Evolutionary conservation across 192 early-diverging fungal species (phyloP), one percentile per base, ranked within the genome.

Genomic region (Funneliformis mosseae): DNA sequence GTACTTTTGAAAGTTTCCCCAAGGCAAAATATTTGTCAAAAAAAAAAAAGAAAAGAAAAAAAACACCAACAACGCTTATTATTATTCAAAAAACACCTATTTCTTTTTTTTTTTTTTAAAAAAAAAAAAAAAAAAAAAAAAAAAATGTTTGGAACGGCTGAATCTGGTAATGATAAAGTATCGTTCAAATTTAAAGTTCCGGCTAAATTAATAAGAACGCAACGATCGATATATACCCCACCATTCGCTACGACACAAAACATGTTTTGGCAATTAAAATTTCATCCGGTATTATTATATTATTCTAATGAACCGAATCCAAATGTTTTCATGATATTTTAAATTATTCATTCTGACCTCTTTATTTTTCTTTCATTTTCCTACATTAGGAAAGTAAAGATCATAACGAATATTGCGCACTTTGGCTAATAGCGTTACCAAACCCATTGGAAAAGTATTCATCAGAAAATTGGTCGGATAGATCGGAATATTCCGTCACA

Each of bases 221-320:
- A 69, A 39, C 25, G 33, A 69, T 69, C 73, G 8, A 33, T 50
- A 50, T 74, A 74, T 74, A 33, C 73, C 8, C 73, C 73, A 5
- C 73, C 73, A 50, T 74, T 74, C 27, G 73, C 73, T 50, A 74
- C 73, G 3, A 33, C 73, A 27, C 27, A 46, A n/a, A 50, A 74
- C 55, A 74, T 59, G 46, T 74, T 74, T 74, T 74, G 73, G 73
- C 73, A 74, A 33, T n/a, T 74, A 16, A 59, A 74, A 74, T 74
- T 74, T 74, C 45, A 74, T 50, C 46, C 46, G 43, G 73, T 74
- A 74, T 55, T 25, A 64, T 69, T 18, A 41, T 68, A 8, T 18
- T 69, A 41, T 39, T 69, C 1, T 21, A 18, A 41, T 69, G 0
- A 68, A 28, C 7, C 4, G 8, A 33, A 69, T 16, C 1, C 6